Conservation (phyloP, 306 rosid species). For the Mimosa bimucronata region DNA sequence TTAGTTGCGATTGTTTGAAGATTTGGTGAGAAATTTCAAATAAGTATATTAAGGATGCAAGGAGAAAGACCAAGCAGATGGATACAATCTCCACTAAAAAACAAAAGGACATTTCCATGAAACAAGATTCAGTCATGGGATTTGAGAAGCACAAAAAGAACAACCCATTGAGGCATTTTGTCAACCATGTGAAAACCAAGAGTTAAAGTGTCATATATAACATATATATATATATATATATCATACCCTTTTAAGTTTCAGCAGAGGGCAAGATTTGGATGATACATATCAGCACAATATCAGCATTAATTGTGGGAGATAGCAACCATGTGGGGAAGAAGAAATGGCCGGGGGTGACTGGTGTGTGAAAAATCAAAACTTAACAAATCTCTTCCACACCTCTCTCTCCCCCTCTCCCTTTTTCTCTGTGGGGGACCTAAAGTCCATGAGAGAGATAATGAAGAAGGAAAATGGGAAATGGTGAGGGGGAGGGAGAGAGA, state of each 20-base stretch:
- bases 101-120: background rate
- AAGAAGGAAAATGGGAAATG: background rate
- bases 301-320: conserved; percentile 10
- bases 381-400: background rate
- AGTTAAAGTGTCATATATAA: background rate
- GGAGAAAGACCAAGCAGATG: background rate
- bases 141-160: background rate
- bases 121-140: background rate
- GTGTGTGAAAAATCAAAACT: background rate
- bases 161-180: conserved; percentile 19
- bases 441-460: background rate
- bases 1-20: background rate
- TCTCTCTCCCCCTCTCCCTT: background rate
- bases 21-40: background rate
- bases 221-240: background rate
- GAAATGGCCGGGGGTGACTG: background rate
- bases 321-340: conserved; percentile 16
- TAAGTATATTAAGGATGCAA: background rate
- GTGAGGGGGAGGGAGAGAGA: too few relatives aligned
- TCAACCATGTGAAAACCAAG: conserved; percentile 6
- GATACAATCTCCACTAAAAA: background rate
- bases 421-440: conserved; percentile 26
- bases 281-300: background rate
- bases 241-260: background rate
- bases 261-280: background rate